These are phyloP conservation scores for Edhazardia aedis DNA, from an alignment of 371 early-diverging fungal genomes.

Conservation along the genomic window DNA sequence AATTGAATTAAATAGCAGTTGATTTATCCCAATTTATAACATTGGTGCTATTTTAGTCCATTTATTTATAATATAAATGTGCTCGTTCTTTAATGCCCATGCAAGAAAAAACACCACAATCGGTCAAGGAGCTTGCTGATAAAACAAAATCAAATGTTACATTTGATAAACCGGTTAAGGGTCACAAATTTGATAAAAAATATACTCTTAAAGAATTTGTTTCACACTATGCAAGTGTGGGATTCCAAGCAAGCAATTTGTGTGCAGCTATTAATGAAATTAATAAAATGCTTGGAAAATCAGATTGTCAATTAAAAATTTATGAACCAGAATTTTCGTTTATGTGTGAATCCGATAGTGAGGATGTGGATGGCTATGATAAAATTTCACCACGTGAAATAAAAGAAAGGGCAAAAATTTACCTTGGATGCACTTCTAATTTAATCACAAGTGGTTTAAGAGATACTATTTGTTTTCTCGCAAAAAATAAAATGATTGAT, in stretches of 20 bases:
- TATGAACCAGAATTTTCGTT: too few species aligned
- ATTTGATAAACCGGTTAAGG: conserved; percentile 19
- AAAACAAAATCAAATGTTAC: conserved; percentile 7
- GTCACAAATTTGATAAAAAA: conserved; percentile 20
- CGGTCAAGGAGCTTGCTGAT: conserved; percentile 2
- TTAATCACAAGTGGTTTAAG: conserved; percentile 81
- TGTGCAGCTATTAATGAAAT: conserved; percentile 41
- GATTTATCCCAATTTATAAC: too few species aligned
- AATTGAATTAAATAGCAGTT: too few species aligned
- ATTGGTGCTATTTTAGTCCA: too few species aligned
- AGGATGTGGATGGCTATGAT: too few species aligned
- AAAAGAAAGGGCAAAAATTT: conserved; percentile 55
- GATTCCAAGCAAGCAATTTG: conserved; percentile 42
- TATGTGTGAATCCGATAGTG: too few species aligned
- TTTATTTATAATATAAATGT: too few species aligned
- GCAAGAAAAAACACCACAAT: background rate
- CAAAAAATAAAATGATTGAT: conserved; percentile 56
- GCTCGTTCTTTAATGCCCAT: too few species aligned
- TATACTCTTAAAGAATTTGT: conserved; percentile 21
- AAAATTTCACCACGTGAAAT: too few species aligned
- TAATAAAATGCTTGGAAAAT: conserved; percentile 39
- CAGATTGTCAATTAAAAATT: too few species aligned
- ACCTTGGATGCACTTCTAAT: conserved; percentile 86
- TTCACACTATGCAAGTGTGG: conserved; percentile 30
- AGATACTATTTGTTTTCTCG: conserved; percentile 69